phyloP scores from a whole-genome alignment of 2,329 filamentous ascomycete genomes.

The Colletotrichum camelliae region DNA sequence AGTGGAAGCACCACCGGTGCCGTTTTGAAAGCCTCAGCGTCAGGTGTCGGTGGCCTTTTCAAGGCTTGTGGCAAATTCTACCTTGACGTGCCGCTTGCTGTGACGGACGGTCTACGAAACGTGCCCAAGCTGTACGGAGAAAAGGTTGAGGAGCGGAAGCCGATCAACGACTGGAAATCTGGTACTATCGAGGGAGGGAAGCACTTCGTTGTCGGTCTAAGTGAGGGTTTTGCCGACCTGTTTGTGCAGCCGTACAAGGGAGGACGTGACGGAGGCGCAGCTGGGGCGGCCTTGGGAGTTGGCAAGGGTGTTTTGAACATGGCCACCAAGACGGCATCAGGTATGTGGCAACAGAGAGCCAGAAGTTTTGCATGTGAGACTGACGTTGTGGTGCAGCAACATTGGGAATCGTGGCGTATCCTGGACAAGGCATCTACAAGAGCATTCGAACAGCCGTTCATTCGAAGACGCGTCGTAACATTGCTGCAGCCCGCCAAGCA shows the following conservation, averaged over 20 bases:
- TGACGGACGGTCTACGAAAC: constrained; percentile 58
- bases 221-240: constrained; percentile 48
- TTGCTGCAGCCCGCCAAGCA: neutral
- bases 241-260: constrained; percentile 47
- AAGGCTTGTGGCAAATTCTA: constrained; percentile 38
- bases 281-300: constrained; percentile 46
- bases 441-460: constrained; percentile 19
- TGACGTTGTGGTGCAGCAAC: constrained; percentile 1
- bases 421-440: constrained; percentile 24
- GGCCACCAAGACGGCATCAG: constrained; percentile 24
- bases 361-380: neutral
- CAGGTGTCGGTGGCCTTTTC: constrained; percentile 41
- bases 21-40: constrained; percentile 13
- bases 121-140: constrained; percentile 57
- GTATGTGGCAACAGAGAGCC: neutral
- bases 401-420: constrained; percentile 26
- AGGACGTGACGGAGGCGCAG: constrained; percentile 41
- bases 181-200: constrained; percentile 47
- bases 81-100: constrained; percentile 52
- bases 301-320: constrained; percentile 43
- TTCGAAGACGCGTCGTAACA: constrained; percentile 4
- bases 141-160: constrained; percentile 34
- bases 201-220: constrained; percentile 47
- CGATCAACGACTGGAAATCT: constrained; percentile 50
- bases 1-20: neutral